phyloP scores from a whole-genome alignment of 1,139 yeast species.

The Pichia sp. region DNA sequence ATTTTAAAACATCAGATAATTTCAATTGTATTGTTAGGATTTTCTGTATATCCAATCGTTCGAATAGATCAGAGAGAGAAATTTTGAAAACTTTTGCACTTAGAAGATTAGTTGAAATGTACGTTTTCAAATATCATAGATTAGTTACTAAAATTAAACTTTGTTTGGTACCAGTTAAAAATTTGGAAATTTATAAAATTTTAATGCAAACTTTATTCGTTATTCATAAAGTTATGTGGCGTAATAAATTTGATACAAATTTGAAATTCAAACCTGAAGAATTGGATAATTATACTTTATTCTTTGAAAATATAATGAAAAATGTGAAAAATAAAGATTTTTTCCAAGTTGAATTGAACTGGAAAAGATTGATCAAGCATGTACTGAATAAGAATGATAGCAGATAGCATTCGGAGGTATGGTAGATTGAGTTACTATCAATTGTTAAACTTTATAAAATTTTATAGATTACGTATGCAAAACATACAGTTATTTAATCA shows the following conservation, averaged over 20 bases:
- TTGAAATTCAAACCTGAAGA: constrained; percentile 17
- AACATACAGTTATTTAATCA: constrained; percentile 9
- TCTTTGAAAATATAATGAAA: constrained; percentile 25
- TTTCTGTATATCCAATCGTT: constrained; percentile 22
- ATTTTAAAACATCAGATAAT: constrained; percentile 17
- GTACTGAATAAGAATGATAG: constrained; percentile 10
- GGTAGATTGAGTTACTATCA: too few relatives aligned
- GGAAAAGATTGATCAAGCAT: constrained; percentile 10
- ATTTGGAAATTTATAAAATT: constrained; percentile 21
- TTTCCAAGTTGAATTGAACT: constrained; percentile 14
- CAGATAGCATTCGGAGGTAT: too few relatives aligned
- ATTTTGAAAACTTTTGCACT: constrained; percentile 23
- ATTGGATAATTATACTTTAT: constrained; percentile 22
- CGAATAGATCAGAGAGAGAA: constrained; percentile 22
- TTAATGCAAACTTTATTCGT: constrained; percentile 22
- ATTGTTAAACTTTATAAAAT: too few relatives aligned
- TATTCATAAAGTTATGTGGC: constrained; percentile 22
- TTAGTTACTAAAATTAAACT: constrained; percentile 21
- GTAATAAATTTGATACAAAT: constrained; percentile 18
- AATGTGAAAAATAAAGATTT: constrained; percentile 15
- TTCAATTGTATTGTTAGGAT: constrained; percentile 21
- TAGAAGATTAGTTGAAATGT: constrained; percentile 25
- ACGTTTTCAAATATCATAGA: constrained; percentile 24
- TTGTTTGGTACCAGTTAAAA: constrained; percentile 17
- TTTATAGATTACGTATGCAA: not conserved